These are phyloP conservation scores for Pichia sp. DNA, from an alignment of 1,139 yeast genomes.

Conservation along the genomic window DNA sequence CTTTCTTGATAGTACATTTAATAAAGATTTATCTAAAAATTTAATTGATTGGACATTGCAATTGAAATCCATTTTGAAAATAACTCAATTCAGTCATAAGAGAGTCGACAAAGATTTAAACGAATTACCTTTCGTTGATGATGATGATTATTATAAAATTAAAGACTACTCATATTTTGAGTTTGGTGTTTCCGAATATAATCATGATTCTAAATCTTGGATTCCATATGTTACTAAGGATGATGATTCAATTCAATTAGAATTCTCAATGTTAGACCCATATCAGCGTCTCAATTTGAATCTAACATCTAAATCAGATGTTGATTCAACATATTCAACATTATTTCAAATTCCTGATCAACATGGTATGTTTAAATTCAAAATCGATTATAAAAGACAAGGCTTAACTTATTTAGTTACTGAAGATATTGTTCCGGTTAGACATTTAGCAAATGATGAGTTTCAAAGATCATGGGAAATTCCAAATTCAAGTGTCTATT, in stretches of 20 bases:
- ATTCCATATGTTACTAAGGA: conserved; percentile 45
- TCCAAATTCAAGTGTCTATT: conserved; percentile 87
- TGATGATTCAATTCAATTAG: conserved; percentile 55
- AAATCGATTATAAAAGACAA: conserved; percentile 70
- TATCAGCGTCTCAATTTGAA: conserved; percentile 71
- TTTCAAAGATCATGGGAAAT: conserved; percentile 91
- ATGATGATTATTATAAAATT: conserved; percentile 47
- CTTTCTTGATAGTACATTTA: conserved; percentile 65
- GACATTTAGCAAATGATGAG: conserved; percentile 95
- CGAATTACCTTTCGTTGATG: conserved; percentile 12
- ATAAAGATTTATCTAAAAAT: conserved; percentile 39
- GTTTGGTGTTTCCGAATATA: conserved; percentile 62
- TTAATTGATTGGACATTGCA: conserved; percentile 55
- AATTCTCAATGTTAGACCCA: conserved; percentile 89
- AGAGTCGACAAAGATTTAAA: conserved; percentile 37
- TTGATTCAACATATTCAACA: conserved; percentile 40
- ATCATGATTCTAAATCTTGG: conserved; percentile 45
- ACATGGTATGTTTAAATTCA: conserved; percentile 92
- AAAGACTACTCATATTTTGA: conserved; percentile 62
- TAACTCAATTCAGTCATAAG: conserved; percentile 45
- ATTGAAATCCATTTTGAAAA: conserved; percentile 51
- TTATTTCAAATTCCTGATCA: conserved; percentile 84
- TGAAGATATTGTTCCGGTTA: conserved; percentile 67
- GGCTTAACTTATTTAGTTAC: conserved; percentile 68
- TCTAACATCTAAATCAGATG: conserved; percentile 23